Evolutionary conservation across 1,139 yeast species (phyloP).

Genomic region (Pichiaceae sp.): DNA sequence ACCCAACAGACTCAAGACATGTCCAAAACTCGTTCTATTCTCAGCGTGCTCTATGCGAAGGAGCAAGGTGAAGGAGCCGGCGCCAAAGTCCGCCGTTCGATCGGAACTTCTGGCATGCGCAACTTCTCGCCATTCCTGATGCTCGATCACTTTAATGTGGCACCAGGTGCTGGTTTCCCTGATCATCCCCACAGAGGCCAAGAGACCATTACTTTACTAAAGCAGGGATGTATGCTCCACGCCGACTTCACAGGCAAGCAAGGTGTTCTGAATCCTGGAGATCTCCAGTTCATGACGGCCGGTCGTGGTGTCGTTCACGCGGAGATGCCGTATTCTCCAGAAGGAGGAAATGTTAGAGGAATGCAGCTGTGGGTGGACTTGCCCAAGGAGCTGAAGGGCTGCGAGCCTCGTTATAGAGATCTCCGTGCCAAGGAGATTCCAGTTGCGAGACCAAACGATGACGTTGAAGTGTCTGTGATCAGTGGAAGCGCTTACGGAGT

Average conservation of each 20-base stretch:
- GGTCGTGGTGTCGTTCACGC: conserved; percentile 84
- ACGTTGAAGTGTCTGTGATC: conserved; percentile 62
- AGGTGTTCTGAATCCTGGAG: conserved; percentile 78
- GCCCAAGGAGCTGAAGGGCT: conserved; percentile 59
- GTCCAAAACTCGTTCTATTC: conserved; percentile 36
- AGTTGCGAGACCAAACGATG: conserved; percentile 55
- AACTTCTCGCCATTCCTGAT: conserved; percentile 78
- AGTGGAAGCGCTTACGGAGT: conserved; percentile 74
- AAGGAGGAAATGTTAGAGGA: conserved; percentile 55
- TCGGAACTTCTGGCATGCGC: conserved; percentile 60
- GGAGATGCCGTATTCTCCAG: conserved; percentile 68
- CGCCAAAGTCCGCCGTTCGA: conserved; percentile 74
- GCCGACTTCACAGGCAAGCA: conserved; percentile 85
- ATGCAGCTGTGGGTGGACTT: conserved; percentile 91
- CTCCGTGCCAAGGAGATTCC: conserved; percentile 69
- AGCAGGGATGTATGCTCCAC: conserved; percentile 76
- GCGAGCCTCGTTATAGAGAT: conserved; percentile 77
- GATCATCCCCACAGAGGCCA: conserved; percentile 93
- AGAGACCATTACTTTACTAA: conserved; percentile 73
- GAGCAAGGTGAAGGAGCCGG: conserved; percentile 88
- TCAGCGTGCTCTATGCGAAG: conserved; percentile 52
- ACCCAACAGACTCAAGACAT: neutral
- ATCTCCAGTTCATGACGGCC: conserved; percentile 92
- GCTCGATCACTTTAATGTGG: conserved; percentile 69
- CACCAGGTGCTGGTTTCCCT: conserved; percentile 64